Conservation (phyloP, 768 basidiomycete genomes). For the Leccinum imitatum region DNA sequence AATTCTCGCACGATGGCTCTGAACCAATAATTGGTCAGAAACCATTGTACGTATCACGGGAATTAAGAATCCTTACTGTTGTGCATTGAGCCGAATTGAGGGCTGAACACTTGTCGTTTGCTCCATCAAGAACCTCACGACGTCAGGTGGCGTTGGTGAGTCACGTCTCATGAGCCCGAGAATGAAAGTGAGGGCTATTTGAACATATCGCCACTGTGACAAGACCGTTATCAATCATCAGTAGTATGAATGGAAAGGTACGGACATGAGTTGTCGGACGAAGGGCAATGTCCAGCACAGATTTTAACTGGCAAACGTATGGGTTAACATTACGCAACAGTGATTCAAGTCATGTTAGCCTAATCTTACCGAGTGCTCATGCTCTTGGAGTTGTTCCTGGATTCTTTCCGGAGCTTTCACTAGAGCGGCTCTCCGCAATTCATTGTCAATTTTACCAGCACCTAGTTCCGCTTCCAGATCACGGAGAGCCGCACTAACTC, state of each 20-base stretch:
- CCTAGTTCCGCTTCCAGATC: conserved; percentile 54
- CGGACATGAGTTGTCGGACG: conserved; percentile 71
- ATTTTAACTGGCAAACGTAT: conserved; percentile 45
- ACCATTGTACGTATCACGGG: neutral
- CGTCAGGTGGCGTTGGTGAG: conserved; percentile 45
- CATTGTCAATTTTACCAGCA: conserved; percentile 38
- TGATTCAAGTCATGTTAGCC: neutral
- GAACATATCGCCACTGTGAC: conserved; percentile 78
- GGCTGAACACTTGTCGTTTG: conserved; percentile 72
- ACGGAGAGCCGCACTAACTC: conserved; percentile 47
- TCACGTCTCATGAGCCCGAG: conserved; percentile 65
- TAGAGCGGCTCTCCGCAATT: conserved; percentile 44
- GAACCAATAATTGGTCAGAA: conserved; percentile 1
- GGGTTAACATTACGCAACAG: neutral
- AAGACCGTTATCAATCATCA: conserved; percentile 10
- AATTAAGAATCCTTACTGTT: conserved; percentile 45
- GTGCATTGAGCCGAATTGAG: conserved; percentile 60
- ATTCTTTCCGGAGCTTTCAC: conserved; percentile 43
- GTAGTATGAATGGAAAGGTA: conserved; percentile 1
- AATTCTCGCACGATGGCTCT: conserved; percentile 70
- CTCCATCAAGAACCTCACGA: conserved; percentile 62
- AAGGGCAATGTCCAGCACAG: conserved; percentile 59
- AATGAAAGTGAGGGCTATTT: conserved; percentile 66
- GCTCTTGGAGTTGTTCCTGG: conserved; percentile 44
- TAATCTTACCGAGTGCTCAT: conserved; percentile 48